Base-by-base conservation (phyloP, 139 green algal genomes). In the Picochlorum sp. region DNA sequence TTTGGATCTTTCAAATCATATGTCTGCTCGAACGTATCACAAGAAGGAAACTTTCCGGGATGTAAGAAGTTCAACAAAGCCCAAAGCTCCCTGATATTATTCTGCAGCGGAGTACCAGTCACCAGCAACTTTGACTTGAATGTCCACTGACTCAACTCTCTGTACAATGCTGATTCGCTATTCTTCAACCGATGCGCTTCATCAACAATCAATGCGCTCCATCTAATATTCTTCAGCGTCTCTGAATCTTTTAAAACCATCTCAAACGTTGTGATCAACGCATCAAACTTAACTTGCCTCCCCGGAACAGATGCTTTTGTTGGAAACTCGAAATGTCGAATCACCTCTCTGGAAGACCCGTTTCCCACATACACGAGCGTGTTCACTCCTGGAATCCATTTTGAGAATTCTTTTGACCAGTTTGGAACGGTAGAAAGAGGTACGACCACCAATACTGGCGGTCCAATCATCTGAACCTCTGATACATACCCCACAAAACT, bases 31-130 rank as follows among this genome's bases (percentile, higher is more conserved):
- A 92, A 96, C 54, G 92, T 82, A 0, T 85, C 79, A 20, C 46
- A 66, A n/a, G 61, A 80, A 69, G 76, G 71, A 76, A 97, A 97
- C 2, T 96, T 65, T 7, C 63, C 49, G 7, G 92, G 91, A 80
- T 97, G 79, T 28, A 97, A 65, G 74, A 97, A 96, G 64, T 97
- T 95, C 52, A 98, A 83, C 72, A 97, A 78, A 24, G 71, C 61
- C 91, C 91, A 98, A 34, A 98, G 89, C 82, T 97, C 91, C 11
- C 76, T 44, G 23, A 95, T 37, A 20, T 62, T 80, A 67, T 89
- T 89, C 56, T 89, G 82, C 18, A 89, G 50, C 20, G 82, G 82
- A 14, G 82, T 89, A 68, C 87, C 87, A 72, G 84, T 89, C 2
- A 94, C 78, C 64, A 94, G 85, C 51, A 89, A 67, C 24, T 78